phyloP scores from a whole-genome alignment of 352 stramenopile species.

The Phytopythium aichiense region DNA sequence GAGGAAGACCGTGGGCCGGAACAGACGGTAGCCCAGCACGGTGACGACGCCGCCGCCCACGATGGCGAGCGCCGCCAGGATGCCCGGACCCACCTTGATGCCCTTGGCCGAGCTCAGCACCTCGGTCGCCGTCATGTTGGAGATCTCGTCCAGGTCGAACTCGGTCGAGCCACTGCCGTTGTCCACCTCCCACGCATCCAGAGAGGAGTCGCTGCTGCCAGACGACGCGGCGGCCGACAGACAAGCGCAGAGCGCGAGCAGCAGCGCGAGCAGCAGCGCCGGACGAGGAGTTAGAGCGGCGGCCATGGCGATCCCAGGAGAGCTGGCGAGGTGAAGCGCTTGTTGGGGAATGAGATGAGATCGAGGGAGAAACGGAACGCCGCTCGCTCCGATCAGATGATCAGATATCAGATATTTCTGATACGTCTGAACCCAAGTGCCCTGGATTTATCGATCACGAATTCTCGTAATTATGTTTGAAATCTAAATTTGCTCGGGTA shows the following conservation, averaged over 20 bases:
- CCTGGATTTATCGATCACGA: too few species aligned
- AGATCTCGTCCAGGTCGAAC: conserved; percentile 10
- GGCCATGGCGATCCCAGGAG: background rate
- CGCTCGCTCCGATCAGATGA: too few species aligned
- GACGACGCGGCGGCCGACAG: background rate
- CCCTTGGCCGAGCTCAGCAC: conserved; percentile 36
- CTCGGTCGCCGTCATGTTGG: conserved; percentile 15
- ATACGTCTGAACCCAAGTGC: too few species aligned
- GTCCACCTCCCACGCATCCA: background rate
- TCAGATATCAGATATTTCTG: too few species aligned
- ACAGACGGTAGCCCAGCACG: conserved; percentile 48
- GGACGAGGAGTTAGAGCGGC: background rate
- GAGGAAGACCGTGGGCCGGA: conserved; percentile 57
- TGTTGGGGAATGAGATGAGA: background rate
- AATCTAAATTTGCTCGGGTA: too few species aligned
- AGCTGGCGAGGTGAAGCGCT: background rate
- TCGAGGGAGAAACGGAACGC: too few species aligned
- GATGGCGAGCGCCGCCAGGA: conserved; percentile 48
- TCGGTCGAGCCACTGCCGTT: conserved; percentile 5
- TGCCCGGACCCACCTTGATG: conserved; percentile 36
- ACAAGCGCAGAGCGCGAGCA: background rate
- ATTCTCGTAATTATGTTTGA: too few species aligned
- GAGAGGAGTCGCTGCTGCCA: background rate
- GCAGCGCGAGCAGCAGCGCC: conserved; percentile 2
- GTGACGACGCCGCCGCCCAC: conserved; percentile 41